These are phyloP conservation scores for Cytospora chrysosperma DNA, from an alignment of 2,329 filamentous ascomycete species.

Conservation along the genomic window DNA sequence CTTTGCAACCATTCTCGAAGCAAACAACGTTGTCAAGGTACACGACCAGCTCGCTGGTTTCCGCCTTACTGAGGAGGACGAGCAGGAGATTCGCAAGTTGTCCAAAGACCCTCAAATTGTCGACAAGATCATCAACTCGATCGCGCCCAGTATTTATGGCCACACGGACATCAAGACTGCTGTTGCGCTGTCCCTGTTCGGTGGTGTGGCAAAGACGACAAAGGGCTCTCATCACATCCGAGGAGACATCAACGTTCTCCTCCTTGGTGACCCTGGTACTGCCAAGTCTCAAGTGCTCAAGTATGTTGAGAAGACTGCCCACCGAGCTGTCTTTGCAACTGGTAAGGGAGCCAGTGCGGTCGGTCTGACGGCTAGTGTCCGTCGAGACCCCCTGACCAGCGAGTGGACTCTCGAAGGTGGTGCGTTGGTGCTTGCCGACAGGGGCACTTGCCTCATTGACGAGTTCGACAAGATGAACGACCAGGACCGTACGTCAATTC, in stretches of 20 bases:
- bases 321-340: slow-evolving; percentile 94
- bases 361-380: slow-evolving; percentile 94
- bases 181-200: slow-evolving; percentile 89
- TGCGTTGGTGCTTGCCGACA: slow-evolving; percentile 90
- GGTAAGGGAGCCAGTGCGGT: slow-evolving; percentile 96
- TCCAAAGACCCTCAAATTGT: slow-evolving; percentile 87
- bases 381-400: slow-evolving; percentile 88
- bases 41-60: slow-evolving; percentile 98
- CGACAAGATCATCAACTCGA: slow-evolving; percentile 88
- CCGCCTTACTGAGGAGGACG: slow-evolving; percentile 90
- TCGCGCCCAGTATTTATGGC: slow-evolving; percentile 96
- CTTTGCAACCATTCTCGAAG: slow-evolving; percentile 95
- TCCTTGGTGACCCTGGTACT: slow-evolving; percentile 95
- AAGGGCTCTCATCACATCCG: slow-evolving; percentile 86
- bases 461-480: slow-evolving; percentile 99
- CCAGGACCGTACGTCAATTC: slow-evolving; percentile 94
- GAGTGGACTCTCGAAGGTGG: slow-evolving; percentile 98
- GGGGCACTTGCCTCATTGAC: slow-evolving; percentile 93
- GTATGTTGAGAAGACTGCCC: slow-evolving; percentile 96
- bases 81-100: slow-evolving; percentile 84
- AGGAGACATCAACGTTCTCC: slow-evolving; percentile 95
- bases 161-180: slow-evolving; percentile 97
- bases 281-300: slow-evolving; percentile 98
- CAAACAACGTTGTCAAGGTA: slow-evolving; percentile 94
- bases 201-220: slow-evolving; percentile 89